Percentiles rank a stretch among this genome's conserved stretches.
Conservation (phyloP, 2,329 filamentous ascomycete genomes). For the Talaromyces sp. region DNA sequence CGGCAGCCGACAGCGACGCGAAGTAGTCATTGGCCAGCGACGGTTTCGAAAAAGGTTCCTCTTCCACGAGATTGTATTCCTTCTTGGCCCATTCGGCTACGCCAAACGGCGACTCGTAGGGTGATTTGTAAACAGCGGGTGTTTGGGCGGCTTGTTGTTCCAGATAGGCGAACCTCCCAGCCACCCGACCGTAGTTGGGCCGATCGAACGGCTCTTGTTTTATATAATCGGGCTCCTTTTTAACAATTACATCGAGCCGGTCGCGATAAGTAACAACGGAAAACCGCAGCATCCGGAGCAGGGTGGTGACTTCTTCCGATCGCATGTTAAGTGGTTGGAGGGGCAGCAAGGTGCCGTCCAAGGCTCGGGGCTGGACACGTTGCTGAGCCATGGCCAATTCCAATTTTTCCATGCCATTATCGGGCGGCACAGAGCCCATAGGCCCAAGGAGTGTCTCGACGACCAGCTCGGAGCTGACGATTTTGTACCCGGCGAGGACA, state of each 20-base stretch:
- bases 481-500: constrained; percentile 43
- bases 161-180: constrained; percentile 40
- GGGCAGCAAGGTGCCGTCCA: constrained; percentile 38
- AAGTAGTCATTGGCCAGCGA: constrained; percentile 44
- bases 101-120: constrained; percentile 43
- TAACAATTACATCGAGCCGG: constrained; percentile 38
- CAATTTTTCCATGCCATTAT: constrained; percentile 42
- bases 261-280: constrained; percentile 41
- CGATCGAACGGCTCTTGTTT: constrained; percentile 32
- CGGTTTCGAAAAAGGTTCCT: constrained; percentile 32
- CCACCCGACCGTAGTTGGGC: constrained; percentile 32
- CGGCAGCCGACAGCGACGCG: constrained; percentile 36
- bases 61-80: constrained; percentile 36
- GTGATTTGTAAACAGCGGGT: constrained; percentile 42
- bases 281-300: constrained; percentile 45
- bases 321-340: constrained; percentile 43
- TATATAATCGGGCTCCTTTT: constrained; percentile 35
- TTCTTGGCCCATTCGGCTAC: constrained; percentile 42
- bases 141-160: constrained; percentile 38
- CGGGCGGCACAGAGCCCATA: constrained; percentile 39
- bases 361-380: constrained; percentile 38
- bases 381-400: constrained; percentile 45
- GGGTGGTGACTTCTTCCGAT: constrained; percentile 42
- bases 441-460: constrained; percentile 43
- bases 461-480: constrained; percentile 43